These are phyloP conservation scores for Calonectria multiphialidica DNA, from an alignment of 2,329 filamentous ascomycete species.

Conservation along the genomic window DNA sequence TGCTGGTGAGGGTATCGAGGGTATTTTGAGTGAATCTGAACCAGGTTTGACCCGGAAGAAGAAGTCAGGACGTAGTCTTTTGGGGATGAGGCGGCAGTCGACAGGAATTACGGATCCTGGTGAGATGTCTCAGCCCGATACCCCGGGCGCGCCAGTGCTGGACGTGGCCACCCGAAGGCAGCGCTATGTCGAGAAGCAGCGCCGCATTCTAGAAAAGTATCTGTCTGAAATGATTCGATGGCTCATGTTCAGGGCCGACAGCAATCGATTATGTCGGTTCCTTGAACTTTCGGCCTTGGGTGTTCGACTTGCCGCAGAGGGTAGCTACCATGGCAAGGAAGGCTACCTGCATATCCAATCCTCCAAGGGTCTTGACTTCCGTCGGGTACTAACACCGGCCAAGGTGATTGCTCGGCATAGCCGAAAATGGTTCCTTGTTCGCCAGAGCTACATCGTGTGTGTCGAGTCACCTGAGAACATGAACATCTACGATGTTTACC, in stretches of 20 bases:
- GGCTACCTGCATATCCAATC: conserved; percentile 94
- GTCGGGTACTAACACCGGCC: conserved; percentile 81
- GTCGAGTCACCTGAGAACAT: conserved; percentile 99
- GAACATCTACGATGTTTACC: conserved; percentile 98
- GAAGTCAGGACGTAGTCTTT: conserved; percentile 63
- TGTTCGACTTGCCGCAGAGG: conserved; percentile 92
- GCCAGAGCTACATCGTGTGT: conserved; percentile 97
- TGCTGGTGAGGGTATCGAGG: conserved; percentile 73
- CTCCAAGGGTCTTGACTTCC: conserved; percentile 87
- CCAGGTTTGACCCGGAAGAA: conserved; percentile 52
- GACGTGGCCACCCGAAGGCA: conserved; percentile 57
- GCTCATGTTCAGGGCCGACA: conserved; percentile 96
- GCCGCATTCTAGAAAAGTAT: conserved; percentile 89
- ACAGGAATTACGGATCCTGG: conserved; percentile 62
- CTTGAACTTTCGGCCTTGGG: conserved; percentile 94
- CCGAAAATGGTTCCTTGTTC: conserved; percentile 97
- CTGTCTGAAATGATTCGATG: conserved; percentile 94
- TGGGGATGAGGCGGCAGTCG: conserved; percentile 66
- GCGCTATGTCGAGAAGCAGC: conserved; percentile 84
- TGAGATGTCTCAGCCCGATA: conserved; percentile 57
- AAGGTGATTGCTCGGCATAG: conserved; percentile 86
- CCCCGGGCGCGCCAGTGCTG: conserved; percentile 62
- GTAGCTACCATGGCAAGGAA: conserved; percentile 98
- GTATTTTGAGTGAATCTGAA: conserved; percentile 50
- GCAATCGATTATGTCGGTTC: conserved; percentile 95